Evolutionary conservation across 768 basidiomycete genomes (phyloP), one percentile per base, ranked within the genome.

Genomic region (Rhodotorula toruloides): DNA sequence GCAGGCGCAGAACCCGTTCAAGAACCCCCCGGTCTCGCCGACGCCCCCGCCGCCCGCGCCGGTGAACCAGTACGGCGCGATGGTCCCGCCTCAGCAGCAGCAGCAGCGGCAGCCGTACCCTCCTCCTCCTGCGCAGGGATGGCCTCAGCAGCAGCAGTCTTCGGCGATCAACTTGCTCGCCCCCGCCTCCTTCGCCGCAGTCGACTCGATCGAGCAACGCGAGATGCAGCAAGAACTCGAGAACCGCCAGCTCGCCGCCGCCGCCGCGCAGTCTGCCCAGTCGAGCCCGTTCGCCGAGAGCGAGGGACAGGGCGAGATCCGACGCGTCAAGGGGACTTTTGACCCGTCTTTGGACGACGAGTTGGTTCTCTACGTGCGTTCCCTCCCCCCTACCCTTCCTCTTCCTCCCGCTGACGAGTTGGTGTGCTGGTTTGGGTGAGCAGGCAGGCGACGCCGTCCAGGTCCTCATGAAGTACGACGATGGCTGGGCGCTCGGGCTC

Each of bases 381-480:
- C 17, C 4, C 36, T 50, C 36, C 25, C 29, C 4, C 32, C 37
- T 42, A 13, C 21, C 17, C 40, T 14, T n/a, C 27, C 9, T 22
- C n/a, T 36, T 37, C 34, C 48, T 32, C 14, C 43, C 25, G 44
- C 53, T 54, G 53, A 54, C 53, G n/a, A 29, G 1, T 21, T 22
- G 19, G 31, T 25, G 5, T 7, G n/a, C n/a, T 31, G 22, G n/a
- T 27, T 25, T 4, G 11, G n/a, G n/a, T 42, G 6, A 2, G 31
- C 50, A 67, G 70, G 71, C 71, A 27, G 73, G 70, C 27, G 73
- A 75, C 67, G 61, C 50, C 31, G 57, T 75, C 25, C 71, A 72
- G 54, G 69, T 75, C 31, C 54, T 75, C 22, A 67, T 75, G 62
- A 61, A 68, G 59, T 75, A 74, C 70, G 74, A 75, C 44, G 73